A percentile compares a stretch with the other conserved stretches of the same genome.
phyloP scores from a whole-genome alignment of 2,329 filamentous ascomycete genomes.

The Aspergillus sp. region DNA sequence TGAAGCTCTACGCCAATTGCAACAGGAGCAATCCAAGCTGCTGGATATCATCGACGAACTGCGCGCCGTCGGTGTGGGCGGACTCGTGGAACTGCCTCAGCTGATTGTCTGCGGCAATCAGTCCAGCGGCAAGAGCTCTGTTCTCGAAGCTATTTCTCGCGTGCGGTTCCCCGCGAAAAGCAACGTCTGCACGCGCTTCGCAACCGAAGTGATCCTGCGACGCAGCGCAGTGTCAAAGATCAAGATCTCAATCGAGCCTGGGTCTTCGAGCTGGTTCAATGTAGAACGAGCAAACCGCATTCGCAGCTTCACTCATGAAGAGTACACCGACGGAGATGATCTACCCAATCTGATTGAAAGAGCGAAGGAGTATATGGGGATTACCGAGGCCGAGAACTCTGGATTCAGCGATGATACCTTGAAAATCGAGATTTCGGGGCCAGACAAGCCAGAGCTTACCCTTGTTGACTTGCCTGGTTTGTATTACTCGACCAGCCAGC shows the following conservation, averaged over 20 bases:
- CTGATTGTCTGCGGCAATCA: conserved; percentile 62
- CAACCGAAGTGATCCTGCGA: conserved; percentile 60
- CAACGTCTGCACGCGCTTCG: conserved; percentile 60
- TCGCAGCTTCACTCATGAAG: conserved; percentile 5
- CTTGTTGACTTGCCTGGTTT: conserved; percentile 64
- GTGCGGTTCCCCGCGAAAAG: conserved; percentile 60
- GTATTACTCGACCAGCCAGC: conserved; percentile 52
- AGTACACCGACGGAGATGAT: conserved; percentile 19
- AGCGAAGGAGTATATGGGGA: conserved; percentile 55
- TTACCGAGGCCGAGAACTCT: conserved; percentile 26
- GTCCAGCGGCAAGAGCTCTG: conserved; percentile 62
- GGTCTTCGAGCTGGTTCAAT: conserved; percentile 18
- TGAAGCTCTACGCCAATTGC: no score
- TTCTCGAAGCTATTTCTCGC: conserved; percentile 63
- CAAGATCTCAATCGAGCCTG: conserved; percentile 46
- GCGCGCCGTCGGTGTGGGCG: conserved; percentile 50
- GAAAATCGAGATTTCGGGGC: conserved; percentile 60
- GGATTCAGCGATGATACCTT: conserved; percentile 50
- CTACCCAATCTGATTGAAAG: conserved; percentile 53
- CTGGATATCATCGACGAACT: conserved; percentile 57
- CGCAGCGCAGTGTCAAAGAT: conserved; percentile 38
- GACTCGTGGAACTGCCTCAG: conserved; percentile 52
- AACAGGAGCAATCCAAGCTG: conserved; percentile 42
- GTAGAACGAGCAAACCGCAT: not conserved
- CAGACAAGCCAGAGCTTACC: conserved; percentile 60